Base-by-base conservation (phyloP, 73 alveolate species). In the Paramecium biaurelia region DNA sequence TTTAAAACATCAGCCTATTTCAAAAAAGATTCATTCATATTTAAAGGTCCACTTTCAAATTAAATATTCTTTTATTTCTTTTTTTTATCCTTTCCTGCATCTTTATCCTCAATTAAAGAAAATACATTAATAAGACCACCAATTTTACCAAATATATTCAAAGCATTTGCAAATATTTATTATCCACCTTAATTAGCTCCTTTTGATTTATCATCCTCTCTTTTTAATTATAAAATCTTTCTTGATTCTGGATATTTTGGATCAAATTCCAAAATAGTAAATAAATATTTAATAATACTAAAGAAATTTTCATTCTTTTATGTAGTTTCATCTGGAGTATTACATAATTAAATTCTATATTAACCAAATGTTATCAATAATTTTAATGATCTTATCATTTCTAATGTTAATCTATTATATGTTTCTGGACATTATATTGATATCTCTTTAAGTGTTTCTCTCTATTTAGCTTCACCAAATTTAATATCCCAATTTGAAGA, bases 241-340 rank as follows among this genome's bases (percentile, higher is more conserved):
- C 94, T 76, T 28, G 94, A 76, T 70, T 89, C 94, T 32, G 94
- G 94, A 82, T 70, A 89, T 14, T 76, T 70, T 41, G 85, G 85
- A 67, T 89, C 94, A 70, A 89, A 89, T 38, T 89, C 94, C 38
- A 89, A 70, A n/a, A 89, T 68, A 7, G 58, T 43, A 12, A 89
- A 68, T 28, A 89, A 37, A 3, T 89, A 58, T 47, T 43, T 70
- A 1, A 89, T 89, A 2, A 89, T 89, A 12, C 38, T 37, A 35
- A 89, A 89, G 85, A 89, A 89, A 43, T 41, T 28, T 57, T 53
- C 53, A 89, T 89, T 68, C 37, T 30, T 23, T 24, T 43, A 21
- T n/a, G 41, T 59, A 12, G 70, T 89, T 21, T 63, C 37, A 15
- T 89, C 74, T 15, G 92, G 85, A 24, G 34, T 24, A 32, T 70